Evolutionary conservation across 495 filamentous ascomycete genomes (phyloP).

Genomic region (Penicillium goetzii): DNA sequence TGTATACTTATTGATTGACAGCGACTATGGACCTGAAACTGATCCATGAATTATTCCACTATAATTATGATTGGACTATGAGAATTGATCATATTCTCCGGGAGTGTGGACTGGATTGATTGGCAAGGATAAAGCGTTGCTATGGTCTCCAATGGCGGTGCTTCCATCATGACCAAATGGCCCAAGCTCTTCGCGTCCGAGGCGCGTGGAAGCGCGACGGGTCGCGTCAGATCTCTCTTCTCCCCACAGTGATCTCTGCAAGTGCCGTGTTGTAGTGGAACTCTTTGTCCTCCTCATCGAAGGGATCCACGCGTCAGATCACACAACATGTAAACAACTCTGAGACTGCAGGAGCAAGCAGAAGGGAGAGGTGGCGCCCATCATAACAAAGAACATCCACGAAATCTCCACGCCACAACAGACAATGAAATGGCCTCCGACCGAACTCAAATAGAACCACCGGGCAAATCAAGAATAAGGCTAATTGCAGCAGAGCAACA

Average conservation of each 20-base stretch:
- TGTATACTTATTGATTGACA: not conserved
- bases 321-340: conserved; percentile 23
- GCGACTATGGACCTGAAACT: not conserved
- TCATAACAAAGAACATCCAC: conserved; percentile 6
- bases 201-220: conserved; percentile 23
- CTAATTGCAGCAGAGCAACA: not conserved
- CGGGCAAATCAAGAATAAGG: conserved; percentile 3
- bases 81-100: conserved; percentile 2
- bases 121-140: conserved; percentile 19
- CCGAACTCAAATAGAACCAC: not conserved
- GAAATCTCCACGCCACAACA: not conserved
- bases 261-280: not conserved
- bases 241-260: conserved; percentile 2
- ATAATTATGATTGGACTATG: conserved; percentile 5
- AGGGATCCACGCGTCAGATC: conserved; percentile 1
- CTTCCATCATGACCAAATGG: conserved; percentile 10
- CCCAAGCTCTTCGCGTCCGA: conserved; percentile 31
- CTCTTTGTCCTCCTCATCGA: not conserved
- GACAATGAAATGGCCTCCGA: not conserved
- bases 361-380: not conserved
- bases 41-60: not conserved
- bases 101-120: conserved; percentile 11
- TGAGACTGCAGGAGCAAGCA: conserved; percentile 12
- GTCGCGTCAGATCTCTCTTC: conserved; percentile 21
- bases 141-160: conserved; percentile 1